A percentile compares a stretch with the other conserved stretches of the same genome.
Conservation (phyloP, 768 basidiomycete species). For the Mycena olivaceomarginata region DNA sequence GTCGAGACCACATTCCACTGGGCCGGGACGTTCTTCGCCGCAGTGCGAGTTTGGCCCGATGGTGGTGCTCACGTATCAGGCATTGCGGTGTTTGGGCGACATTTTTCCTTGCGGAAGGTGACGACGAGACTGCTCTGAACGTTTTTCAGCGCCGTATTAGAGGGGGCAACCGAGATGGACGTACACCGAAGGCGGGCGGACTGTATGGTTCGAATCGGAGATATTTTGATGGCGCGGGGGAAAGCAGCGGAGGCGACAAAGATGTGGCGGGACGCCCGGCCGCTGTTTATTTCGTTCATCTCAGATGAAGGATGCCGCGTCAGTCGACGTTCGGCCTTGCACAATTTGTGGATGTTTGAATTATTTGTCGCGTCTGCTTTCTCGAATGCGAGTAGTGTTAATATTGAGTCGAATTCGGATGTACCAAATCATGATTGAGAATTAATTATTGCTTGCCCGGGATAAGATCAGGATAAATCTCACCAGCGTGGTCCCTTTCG, state of each 20-base stretch:
- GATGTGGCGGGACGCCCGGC: conserved; percentile 9
- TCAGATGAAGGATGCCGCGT: not conserved
- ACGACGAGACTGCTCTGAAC: conserved; percentile 3
- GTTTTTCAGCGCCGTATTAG: not conserved
- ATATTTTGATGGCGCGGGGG: conserved; percentile 18
- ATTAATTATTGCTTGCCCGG: too few species aligned
- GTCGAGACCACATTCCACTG: not conserved
- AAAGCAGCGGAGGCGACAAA: not conserved
- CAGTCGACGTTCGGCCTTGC: conserved; percentile 13
- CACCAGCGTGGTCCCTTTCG: too few species aligned
- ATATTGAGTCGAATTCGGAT: too few species aligned
- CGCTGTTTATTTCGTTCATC: conserved; percentile 2
- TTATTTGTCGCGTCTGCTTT: not conserved
- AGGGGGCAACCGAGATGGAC: conserved; percentile 17
- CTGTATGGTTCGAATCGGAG: not conserved
- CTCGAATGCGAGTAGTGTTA: too few species aligned
- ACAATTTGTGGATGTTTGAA: not conserved
- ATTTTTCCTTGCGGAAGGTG: conserved; percentile 15
- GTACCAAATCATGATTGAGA: too few species aligned
- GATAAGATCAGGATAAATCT: too few species aligned
- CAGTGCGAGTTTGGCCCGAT: not conserved
- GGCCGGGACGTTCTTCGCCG: conserved; percentile 17
- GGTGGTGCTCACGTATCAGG: conserved; percentile 11
- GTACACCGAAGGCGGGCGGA: conserved; percentile 6
- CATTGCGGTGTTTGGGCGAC: not conserved